Evolutionary conservation across 148 eudicot species (phyloP).

Genomic region (Cornus florida): DNA sequence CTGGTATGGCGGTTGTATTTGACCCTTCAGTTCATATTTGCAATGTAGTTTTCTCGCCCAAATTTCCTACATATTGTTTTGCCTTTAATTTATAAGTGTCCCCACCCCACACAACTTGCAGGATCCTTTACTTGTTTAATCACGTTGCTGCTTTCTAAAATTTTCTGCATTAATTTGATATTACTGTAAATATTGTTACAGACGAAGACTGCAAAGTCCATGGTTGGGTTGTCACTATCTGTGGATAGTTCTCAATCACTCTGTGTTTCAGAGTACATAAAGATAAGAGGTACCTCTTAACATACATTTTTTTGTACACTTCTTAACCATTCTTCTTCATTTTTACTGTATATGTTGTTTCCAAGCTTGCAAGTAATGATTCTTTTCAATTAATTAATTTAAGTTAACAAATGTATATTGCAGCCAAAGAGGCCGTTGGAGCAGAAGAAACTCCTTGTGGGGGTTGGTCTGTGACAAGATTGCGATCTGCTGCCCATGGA

Average conservation of each 20-base stretch:
- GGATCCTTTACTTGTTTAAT: constrained; percentile 8
- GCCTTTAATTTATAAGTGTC: not conserved
- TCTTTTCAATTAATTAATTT: not conserved
- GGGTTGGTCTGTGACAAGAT: constrained; percentile 91
- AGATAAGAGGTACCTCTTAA: constrained; percentile 60
- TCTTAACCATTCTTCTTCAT: constrained; percentile 7
- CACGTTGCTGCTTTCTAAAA: not conserved
- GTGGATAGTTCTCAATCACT: constrained; percentile 77
- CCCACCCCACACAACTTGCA: constrained; percentile 2
- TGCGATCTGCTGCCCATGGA: constrained; percentile 94
- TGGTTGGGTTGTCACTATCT: constrained; percentile 70
- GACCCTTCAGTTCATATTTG: constrained; percentile 7
- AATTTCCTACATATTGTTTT: not conserved
- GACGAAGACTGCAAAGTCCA: constrained; percentile 87
- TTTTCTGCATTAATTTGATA: constrained; percentile 10
- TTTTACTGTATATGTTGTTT: constrained; percentile 17
- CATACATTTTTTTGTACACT: not conserved
- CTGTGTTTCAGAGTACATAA: constrained; percentile 70
- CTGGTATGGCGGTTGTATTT: constrained; percentile 52
- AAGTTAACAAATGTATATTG: constrained; percentile 21
- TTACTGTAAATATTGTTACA: constrained; percentile 31
- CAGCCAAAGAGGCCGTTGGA: constrained; percentile 95
- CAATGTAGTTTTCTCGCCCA: not conserved
- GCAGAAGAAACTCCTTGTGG: constrained; percentile 97
- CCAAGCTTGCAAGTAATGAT: not conserved